A percentile compares a stretch with the other conserved stretches of the same genome.
Evolutionary conservation across 257 asterid species (phyloP).

Genomic region (Hygrophila difformis): DNA sequence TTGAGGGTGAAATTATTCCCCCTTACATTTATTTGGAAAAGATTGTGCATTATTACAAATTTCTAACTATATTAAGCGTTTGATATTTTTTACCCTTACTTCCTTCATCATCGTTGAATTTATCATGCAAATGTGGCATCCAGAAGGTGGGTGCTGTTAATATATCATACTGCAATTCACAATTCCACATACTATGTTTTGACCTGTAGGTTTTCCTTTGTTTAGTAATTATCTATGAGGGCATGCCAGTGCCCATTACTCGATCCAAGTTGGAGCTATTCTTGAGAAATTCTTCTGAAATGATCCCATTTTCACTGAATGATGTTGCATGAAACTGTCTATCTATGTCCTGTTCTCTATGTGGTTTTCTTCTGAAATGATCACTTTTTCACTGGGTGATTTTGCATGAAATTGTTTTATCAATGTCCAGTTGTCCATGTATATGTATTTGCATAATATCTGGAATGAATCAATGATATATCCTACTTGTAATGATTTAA

Average conservation of each 20-base stretch:
- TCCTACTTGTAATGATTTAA: not conserved
- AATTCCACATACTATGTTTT: too few species aligned
- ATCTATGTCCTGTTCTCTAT: slow-evolving; percentile 11
- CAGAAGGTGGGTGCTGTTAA: too few species aligned
- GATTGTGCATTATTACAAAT: not conserved
- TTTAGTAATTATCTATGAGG: slow-evolving; percentile 2
- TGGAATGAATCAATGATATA: slow-evolving; percentile 5
- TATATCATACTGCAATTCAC: too few species aligned
- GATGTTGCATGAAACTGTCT: not conserved
- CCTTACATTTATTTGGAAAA: not conserved
- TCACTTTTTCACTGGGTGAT: too few species aligned
- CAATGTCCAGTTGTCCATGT: too few species aligned
- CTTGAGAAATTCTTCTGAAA: slow-evolving; percentile 7
- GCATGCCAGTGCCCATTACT: slow-evolving; percentile 4
- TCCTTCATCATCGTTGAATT: not conserved
- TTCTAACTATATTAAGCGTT: not conserved
- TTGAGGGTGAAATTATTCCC: not conserved
- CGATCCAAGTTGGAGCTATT: slow-evolving; percentile 6
- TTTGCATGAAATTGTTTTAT: too few species aligned
- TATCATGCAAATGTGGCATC: too few species aligned
- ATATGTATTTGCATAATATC: slow-evolving; percentile 1
- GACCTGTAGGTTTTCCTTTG: slow-evolving; percentile 4
- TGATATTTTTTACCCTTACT: not conserved
- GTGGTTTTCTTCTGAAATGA: not conserved
- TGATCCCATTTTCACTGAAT: not conserved